These are phyloP conservation scores for Collariella sp. DNA, from an alignment of 495 filamentous ascomycete genomes.

Conservation along the genomic window DNA sequence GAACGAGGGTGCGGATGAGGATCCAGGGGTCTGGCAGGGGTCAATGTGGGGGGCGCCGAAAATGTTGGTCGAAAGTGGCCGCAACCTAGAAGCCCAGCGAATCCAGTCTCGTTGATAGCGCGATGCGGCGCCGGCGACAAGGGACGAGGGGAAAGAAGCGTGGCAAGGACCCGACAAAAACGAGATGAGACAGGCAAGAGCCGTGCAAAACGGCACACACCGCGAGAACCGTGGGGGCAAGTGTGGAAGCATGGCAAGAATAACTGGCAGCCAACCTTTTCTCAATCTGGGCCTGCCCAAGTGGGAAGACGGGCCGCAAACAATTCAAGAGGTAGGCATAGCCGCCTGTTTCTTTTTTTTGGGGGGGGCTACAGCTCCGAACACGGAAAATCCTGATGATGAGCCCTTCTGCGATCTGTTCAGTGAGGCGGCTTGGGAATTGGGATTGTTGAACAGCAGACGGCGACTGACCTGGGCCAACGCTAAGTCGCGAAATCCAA, in stretches of 20 bases:
- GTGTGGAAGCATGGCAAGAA: neutral
- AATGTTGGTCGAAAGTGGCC: neutral
- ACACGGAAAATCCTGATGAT: neutral
- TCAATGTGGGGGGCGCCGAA: neutral
- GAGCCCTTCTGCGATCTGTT: neutral
- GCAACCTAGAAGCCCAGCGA: too few relatives aligned
- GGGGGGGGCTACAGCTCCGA: neutral
- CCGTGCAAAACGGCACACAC: neutral
- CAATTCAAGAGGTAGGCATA: too few relatives aligned
- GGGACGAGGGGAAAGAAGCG: neutral
- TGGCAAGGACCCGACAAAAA: neutral
- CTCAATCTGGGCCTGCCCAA: too few relatives aligned
- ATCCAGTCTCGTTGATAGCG: neutral
- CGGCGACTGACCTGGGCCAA: too few relatives aligned
- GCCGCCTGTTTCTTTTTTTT: too few relatives aligned
- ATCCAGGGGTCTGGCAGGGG: neutral
- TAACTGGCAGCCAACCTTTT: too few relatives aligned
- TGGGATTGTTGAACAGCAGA: too few relatives aligned
- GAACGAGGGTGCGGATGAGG: neutral
- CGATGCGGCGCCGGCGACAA: too few relatives aligned
- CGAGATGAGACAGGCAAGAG: constrained; percentile 2
- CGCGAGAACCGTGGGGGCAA: neutral
- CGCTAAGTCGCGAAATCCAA: neutral
- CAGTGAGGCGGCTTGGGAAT: neutral
- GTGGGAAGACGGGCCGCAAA: too few relatives aligned